Evolutionary conservation across 768 basidiomycete species (phyloP).

Genomic region (Suillus fuscotomentosus): DNA sequence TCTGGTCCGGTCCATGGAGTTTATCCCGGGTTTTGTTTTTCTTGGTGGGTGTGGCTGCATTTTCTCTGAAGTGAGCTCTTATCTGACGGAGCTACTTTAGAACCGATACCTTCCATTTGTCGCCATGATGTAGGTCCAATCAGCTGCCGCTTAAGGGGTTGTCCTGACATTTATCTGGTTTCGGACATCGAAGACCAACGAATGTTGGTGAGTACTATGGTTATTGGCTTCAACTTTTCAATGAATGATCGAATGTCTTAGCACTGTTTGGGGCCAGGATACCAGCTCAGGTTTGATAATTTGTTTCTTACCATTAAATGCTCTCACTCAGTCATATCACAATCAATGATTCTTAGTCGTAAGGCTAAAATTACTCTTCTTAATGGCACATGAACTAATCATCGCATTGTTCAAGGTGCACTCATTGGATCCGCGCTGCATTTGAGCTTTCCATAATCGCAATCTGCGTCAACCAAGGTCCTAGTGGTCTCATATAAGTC

Average conservation of each 20-base stretch:
- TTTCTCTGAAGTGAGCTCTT: background rate
- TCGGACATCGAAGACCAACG: background rate
- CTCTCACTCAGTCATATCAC: background rate
- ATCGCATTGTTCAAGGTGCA: constrained; percentile 4
- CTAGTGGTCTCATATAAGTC: background rate
- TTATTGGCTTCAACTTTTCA: background rate
- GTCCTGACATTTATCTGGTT: background rate
- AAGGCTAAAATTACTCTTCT: background rate
- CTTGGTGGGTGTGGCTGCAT: background rate
- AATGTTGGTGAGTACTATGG: constrained; percentile 1
- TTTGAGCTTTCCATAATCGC: constrained; percentile 7
- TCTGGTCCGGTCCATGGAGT: constrained; percentile 12
- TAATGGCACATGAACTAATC: background rate
- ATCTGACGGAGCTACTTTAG: background rate
- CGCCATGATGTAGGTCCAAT: constrained; percentile 6
- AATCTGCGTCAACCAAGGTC: constrained; percentile 11
- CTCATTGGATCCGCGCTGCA: background rate
- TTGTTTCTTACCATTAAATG: background rate
- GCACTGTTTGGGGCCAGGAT: constrained; percentile 5
- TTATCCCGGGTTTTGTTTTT: constrained; percentile 9
- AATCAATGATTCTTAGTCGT: background rate
- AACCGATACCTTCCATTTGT: constrained; percentile 9
- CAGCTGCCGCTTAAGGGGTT: background rate
- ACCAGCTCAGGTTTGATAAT: background rate
- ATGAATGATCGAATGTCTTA: background rate